These are phyloP conservation scores for Aquilaria yunnanensis DNA, from an alignment of 345 rosid genomes.

Conservation along the genomic window DNA sequence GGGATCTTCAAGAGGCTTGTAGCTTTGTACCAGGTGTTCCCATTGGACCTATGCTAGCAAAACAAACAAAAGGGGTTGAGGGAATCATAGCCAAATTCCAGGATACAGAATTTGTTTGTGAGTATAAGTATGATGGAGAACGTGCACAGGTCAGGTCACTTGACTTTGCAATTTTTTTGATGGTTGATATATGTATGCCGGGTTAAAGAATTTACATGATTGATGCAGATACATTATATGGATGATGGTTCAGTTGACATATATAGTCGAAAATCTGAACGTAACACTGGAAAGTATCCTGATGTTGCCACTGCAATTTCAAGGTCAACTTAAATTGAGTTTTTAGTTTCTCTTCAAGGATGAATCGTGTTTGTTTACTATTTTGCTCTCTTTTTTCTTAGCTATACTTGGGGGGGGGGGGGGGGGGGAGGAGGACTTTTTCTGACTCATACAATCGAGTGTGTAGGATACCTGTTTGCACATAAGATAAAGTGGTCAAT, in stretches of 20 bases:
- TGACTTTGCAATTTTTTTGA: constrained; percentile 6
- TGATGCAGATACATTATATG: constrained; percentile 70
- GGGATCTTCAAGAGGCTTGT: constrained; percentile 78
- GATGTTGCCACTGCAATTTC: constrained; percentile 72
- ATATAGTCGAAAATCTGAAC: constrained; percentile 92
- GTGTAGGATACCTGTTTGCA: too few relatives aligned
- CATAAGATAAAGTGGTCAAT: too few relatives aligned
- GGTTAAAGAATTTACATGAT: constrained; percentile 1
- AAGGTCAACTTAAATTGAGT: constrained; percentile 35
- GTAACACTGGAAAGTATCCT: constrained; percentile 85
- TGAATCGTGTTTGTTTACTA: too few relatives aligned
- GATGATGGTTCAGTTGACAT: constrained; percentile 90
- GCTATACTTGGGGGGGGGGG: too few relatives aligned
- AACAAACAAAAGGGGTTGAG: constrained; percentile 76
- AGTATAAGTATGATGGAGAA: constrained; percentile 96
- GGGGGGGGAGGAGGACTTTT: too few relatives aligned
- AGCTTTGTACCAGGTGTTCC: constrained; percentile 79
- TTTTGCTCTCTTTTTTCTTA: too few relatives aligned
- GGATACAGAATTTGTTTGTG: constrained; percentile 70
- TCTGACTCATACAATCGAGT: too few relatives aligned
- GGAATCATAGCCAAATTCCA: constrained; percentile 86
- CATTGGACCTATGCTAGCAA: constrained; percentile 96
- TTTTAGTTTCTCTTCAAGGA: too few relatives aligned
- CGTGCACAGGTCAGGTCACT: constrained; percentile 78
- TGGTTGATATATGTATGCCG: constrained; percentile 2